Evolutionary conservation across 2,329 filamentous ascomycete species (phyloP), one percentile per base, ranked within the genome.

Genomic region (Metarhizium humberi): DNA sequence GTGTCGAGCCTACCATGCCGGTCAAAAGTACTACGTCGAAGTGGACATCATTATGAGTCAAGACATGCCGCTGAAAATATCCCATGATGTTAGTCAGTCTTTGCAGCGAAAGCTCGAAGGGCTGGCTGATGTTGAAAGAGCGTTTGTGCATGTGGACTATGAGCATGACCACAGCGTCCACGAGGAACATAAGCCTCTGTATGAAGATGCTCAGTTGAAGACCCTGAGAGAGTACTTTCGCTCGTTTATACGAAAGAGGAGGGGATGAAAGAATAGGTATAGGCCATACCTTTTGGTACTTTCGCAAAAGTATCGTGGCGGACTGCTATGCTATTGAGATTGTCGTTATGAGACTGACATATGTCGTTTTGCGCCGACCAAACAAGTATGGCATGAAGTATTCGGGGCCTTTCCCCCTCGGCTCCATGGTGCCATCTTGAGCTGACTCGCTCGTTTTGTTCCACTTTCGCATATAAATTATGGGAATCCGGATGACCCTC

Each of bases 11-110:
- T 85, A 85, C 63, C 80, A 84, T 61, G 79, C 80, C 0, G 81
- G 82, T 0, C 79, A 84, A 59, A 75, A 78, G 43, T 81, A 82
- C 60, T 84, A 83, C 59, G 81, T 84, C 18, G 81, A 85, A 60
- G 77, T 85, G 4, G 81, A 85, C 61, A 75, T 85, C 52, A 75
- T 85, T 52, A 81, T 85, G 73, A 76, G 82, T 61, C 78, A 78
- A 58, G 69, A 74, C 4, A 72, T 76, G 2, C 78, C 78, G 6
- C 69, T 84, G 30, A 78, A 75, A 57, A 70, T 82, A 52, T 80
- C 80, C 2, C 81, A 85, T 60, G 81, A 85, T 59, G 78, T 85
- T 30, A 78, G 78, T 25, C 81, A 85, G 64, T 74, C 75, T 10
- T 65, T 85, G 52, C 81, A 84, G 66, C 74, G 81, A 48, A 85